Conservation (phyloP, 805 yeast species). For the Dipodascus geniculatus region DNA sequence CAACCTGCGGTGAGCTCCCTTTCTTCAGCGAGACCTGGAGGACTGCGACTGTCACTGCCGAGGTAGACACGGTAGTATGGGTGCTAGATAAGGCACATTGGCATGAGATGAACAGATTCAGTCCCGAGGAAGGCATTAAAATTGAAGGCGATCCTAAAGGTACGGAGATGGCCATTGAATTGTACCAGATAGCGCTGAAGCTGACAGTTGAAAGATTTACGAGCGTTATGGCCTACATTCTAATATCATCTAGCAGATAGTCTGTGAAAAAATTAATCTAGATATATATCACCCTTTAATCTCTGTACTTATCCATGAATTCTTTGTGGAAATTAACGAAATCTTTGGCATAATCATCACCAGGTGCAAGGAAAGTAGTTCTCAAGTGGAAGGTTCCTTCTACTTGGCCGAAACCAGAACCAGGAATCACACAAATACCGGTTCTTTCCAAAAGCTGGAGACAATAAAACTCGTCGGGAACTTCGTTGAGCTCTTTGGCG, state of each 20-base stretch:
- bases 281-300: slow-evolving; percentile 31
- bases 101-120: slow-evolving; percentile 28
- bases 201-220: slow-evolving; percentile 62
- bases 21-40: slow-evolving; percentile 28
- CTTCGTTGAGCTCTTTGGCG: slow-evolving; percentile 34
- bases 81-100: slow-evolving; percentile 38
- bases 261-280: neutral
- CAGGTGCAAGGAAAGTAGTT: slow-evolving; percentile 96
- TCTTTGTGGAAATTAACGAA: slow-evolving; percentile 71
- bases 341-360: slow-evolving; percentile 70
- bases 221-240: slow-evolving; percentile 62
- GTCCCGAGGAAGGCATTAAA: neutral
- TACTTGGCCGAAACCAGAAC: slow-evolving; percentile 91
- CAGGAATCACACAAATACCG: slow-evolving; percentile 97
- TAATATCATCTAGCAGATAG: slow-evolving; percentile 33
- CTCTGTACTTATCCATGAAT: slow-evolving; percentile 46
- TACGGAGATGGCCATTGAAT: slow-evolving; percentile 46
- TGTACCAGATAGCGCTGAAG: slow-evolving; percentile 47
- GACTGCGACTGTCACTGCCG: slow-evolving; percentile 42
- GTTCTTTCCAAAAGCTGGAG: slow-evolving; percentile 69
- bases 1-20: slow-evolving; percentile 56
- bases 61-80: slow-evolving; percentile 61
- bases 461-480: slow-evolving; percentile 85
- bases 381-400: slow-evolving; percentile 85
- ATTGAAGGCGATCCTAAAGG: slow-evolving; percentile 28